Conservation (phyloP, 2,329 filamentous ascomycete genomes). For the Mollisia scopiformis region DNA sequence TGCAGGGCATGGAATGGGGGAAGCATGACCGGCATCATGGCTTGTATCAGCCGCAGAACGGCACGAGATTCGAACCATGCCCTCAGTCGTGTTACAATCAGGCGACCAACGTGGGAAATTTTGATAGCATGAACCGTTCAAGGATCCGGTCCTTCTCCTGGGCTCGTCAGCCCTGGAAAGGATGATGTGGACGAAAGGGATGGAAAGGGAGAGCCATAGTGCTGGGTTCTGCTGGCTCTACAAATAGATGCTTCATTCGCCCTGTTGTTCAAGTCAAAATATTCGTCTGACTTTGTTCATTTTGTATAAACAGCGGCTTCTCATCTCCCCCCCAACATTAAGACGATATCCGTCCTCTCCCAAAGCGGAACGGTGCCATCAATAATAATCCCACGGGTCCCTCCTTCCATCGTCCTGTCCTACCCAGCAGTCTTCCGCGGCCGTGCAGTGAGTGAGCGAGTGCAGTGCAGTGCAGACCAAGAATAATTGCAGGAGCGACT, state of each 20-base stretch:
- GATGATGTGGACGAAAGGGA: constrained; percentile 5
- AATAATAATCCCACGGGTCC: not conserved
- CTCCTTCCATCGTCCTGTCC: not conserved
- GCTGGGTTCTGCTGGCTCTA: not conserved
- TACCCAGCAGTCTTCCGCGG: not conserved
- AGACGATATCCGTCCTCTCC: not conserved
- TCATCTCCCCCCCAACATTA: not conserved
- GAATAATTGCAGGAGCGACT: constrained; percentile 20
- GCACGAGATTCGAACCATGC: constrained; percentile 14
- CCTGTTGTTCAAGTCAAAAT: not conserved
- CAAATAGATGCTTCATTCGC: constrained; percentile 2
- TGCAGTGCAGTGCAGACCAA: not conserved
- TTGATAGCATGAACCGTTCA: constrained; percentile 23
- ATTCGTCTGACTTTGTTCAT: not conserved
- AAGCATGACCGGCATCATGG: constrained; percentile 4
- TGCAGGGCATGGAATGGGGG: constrained; percentile 1
- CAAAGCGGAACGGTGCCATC: not conserved
- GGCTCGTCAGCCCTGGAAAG: constrained; percentile 23
- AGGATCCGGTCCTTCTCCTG: constrained; percentile 9
- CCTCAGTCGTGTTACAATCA: constrained; percentile 19
- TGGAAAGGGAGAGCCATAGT: not conserved
- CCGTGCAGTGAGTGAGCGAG: too few species aligned
- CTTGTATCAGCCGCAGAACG: constrained; percentile 6
- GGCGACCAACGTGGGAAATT: constrained; percentile 19
- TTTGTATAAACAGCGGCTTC: not conserved